phyloP scores from a whole-genome alignment of 352 stramenopile species.

The Globisporangium acanthophoron region DNA sequence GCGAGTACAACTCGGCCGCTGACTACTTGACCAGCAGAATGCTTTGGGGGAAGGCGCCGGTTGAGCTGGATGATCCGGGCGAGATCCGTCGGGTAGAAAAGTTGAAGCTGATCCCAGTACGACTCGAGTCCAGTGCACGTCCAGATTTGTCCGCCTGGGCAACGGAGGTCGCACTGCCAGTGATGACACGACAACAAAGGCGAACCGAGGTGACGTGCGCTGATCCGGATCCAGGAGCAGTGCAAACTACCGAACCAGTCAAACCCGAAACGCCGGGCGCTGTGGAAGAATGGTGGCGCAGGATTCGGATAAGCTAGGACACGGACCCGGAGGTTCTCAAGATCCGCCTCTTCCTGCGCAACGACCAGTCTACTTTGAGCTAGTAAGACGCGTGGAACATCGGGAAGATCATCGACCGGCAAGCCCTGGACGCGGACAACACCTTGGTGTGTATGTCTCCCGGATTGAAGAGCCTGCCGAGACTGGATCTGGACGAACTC shows the following conservation, averaged over 20 bases:
- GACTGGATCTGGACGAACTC: neutral
- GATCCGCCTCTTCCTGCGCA: neutral
- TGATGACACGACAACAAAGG: neutral
- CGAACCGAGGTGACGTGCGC: no score
- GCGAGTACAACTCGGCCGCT: constrained; percentile 7
- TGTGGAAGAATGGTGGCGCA: neutral
- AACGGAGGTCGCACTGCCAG: neutral
- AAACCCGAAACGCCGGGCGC: no score
- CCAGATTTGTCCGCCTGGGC: neutral
- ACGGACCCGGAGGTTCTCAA: neutral
- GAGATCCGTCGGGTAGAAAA: neutral
- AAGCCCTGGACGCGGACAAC: neutral
- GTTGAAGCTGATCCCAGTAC: neutral
- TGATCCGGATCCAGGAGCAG: no score
- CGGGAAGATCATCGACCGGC: neutral
- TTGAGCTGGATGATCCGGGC: neutral
- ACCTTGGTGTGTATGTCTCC: neutral
- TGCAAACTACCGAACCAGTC: no score
- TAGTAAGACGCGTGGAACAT: neutral
- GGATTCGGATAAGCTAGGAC: neutral
- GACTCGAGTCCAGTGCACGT: no score
- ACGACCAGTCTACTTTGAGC: neutral
- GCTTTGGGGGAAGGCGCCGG: neutral
- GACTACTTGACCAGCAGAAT: constrained; percentile 3
- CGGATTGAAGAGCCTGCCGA: neutral